Conservation (phyloP, 176 grass and related monocot species). For the Carex scoparia region DNA sequence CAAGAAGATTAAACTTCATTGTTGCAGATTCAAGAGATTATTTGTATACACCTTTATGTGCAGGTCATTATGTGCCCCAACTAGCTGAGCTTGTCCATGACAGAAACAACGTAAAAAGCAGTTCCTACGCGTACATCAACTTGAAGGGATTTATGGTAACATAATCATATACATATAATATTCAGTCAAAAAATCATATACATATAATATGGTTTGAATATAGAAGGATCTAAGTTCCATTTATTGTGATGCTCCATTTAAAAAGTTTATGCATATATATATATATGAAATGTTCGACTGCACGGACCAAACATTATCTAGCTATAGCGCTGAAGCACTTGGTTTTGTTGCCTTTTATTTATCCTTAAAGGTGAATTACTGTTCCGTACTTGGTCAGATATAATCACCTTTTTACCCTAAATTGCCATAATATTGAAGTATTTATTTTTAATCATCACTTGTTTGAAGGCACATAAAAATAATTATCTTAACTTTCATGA, state of each 20-base stretch:
- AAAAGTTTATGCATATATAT: not conserved
- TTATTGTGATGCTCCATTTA: not conserved
- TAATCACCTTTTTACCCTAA: not conserved
- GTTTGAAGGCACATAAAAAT: not conserved
- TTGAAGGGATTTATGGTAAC: slow-evolving; percentile 85
- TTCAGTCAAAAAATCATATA: not conserved
- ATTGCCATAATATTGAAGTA: not conserved
- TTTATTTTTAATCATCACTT: not conserved
- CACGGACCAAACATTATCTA: not conserved
- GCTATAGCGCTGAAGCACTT: not conserved
- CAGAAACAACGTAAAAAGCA: slow-evolving; percentile 40
- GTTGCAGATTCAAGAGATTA: not conserved
- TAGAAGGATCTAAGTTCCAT: not conserved
- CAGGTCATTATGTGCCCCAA: slow-evolving; percentile 89
- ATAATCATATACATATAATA: not conserved
- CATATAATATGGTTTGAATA: not conserved
- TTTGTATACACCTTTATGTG: slow-evolving; percentile 3
- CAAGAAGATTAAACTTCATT: not conserved
- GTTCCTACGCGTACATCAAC: slow-evolving; percentile 41
- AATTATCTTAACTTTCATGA: not conserved
- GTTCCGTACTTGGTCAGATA: not conserved
- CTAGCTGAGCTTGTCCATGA: slow-evolving; percentile 67
- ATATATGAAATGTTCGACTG: not conserved
- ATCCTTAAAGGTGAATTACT: not conserved
- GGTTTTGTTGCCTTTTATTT: not conserved